These are phyloP conservation scores for Pterulicium gracile DNA, from an alignment of 1,284 basidiomycete species.

Conservation along the genomic window DNA sequence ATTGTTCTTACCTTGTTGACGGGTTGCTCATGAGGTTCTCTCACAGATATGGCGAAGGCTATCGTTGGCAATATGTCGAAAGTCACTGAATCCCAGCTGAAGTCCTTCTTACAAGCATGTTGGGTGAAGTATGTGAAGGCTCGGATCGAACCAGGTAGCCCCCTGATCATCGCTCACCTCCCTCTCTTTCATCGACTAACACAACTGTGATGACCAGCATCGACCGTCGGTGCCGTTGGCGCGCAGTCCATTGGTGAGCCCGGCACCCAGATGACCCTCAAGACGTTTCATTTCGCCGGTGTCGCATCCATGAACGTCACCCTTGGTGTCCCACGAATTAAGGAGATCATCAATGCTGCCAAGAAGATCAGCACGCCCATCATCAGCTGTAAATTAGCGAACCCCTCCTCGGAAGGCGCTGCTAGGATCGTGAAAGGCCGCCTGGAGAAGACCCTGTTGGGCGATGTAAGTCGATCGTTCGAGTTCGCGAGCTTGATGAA, in stretches of 20 bases:
- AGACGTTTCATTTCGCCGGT: slow-evolving; percentile 99
- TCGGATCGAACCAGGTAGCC: slow-evolving; percentile 83
- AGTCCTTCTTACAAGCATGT: slow-evolving; percentile 76
- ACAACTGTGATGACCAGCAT: slow-evolving; percentile 38
- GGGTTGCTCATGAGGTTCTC: neutral
- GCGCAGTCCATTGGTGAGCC: slow-evolving; percentile 99
- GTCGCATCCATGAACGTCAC: slow-evolving; percentile 99
- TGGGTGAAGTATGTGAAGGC: slow-evolving; percentile 90
- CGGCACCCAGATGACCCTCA: slow-evolving; percentile 99
- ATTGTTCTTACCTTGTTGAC: neutral
- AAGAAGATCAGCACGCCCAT: slow-evolving; percentile 97
- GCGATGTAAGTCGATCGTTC: slow-evolving; percentile 64
- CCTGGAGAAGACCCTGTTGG: slow-evolving; percentile 90
- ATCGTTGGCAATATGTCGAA: slow-evolving; percentile 87
- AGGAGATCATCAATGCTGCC: slow-evolving; percentile 99
- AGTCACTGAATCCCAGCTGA: slow-evolving; percentile 77
- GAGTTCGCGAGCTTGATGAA: neutral
- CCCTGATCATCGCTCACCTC: neutral
- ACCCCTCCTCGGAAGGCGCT: slow-evolving; percentile 75
- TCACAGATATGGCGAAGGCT: slow-evolving; percentile 47
- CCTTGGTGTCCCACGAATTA: slow-evolving; percentile 97
- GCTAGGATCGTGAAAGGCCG: slow-evolving; percentile 97
- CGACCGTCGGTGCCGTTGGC: slow-evolving; percentile 96
- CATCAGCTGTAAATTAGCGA: slow-evolving; percentile 92
- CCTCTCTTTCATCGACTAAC: neutral